Conservation (phyloP, 2,329 filamentous ascomycete genomes). For the Parascedosporium putredinis region DNA sequence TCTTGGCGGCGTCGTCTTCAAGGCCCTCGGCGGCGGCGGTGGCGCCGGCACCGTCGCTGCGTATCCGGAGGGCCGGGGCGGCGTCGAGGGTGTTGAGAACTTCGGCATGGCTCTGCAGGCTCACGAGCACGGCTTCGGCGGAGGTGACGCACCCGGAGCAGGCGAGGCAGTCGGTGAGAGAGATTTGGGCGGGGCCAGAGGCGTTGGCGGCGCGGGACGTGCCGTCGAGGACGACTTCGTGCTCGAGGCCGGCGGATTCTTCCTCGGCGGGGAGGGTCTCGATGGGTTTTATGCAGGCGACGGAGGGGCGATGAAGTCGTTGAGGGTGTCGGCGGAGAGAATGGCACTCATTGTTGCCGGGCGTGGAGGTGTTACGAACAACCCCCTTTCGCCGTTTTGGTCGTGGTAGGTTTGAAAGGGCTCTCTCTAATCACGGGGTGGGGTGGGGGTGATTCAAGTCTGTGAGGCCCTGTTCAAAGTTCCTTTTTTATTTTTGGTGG, state of each 20-base stretch:
- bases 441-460: too few species aligned
- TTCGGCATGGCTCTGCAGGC: constrained; percentile 85
- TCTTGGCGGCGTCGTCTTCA: constrained; percentile 51
- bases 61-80: constrained; percentile 39
- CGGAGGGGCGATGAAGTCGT: constrained; percentile 96
- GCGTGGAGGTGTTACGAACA: not conserved
- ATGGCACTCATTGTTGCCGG: constrained; percentile 78
- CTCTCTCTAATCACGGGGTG: too few species aligned
- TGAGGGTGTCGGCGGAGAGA: constrained; percentile 89
- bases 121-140: constrained; percentile 93
- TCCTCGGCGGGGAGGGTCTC: constrained; percentile 66
- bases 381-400: not conserved
- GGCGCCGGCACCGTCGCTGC: constrained; percentile 21
- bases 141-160: constrained; percentile 97
- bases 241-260: constrained; percentile 31
- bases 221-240: constrained; percentile 92
- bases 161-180: constrained; percentile 90
- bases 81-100: constrained; percentile 74
- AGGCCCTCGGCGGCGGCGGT: constrained; percentile 35
- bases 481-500: not conserved
- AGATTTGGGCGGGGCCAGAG: constrained; percentile 78
- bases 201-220: constrained; percentile 46
- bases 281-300: constrained; percentile 96
- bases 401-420: too few species aligned
- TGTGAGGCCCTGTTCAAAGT: too few species aligned